Base-by-base conservation (phyloP, 208 protist species). In the Balamuthia mandrillaris region DNA sequence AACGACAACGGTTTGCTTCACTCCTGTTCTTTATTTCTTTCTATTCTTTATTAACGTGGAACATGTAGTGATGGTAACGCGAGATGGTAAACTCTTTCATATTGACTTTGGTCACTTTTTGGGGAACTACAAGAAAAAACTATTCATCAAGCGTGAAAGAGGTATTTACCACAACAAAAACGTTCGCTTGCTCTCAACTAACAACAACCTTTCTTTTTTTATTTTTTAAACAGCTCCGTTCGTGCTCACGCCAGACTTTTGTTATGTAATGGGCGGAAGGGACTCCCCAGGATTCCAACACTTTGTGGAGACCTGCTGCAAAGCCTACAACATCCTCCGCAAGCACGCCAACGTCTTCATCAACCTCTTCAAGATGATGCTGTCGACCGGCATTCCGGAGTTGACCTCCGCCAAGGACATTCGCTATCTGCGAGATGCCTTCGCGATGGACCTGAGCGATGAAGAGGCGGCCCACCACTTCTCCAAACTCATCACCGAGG, bases 21-120 rank as follows among this genome's bases (percentile, higher is more conserved):
- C 16, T 9, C 10, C n/a, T n/a, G n/a, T n/a, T n/a, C n/a, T n/a
- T n/a, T n/a, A n/a, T 42, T 21, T 18, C 18, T 21, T 21, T 21
- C 39, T 21, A 21, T n/a, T 81, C 60, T 81, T 81, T 75, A 18
- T 56, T 56, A 56, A 56, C 49, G n/a, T 27, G 18, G 18, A 27
- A n/a, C 18, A 56, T 56, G n/a, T 56, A 27, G 49, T n/a, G n/a
- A 56, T 56, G 18, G 18, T 56, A n/a, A 56, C n/a, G 18, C 49
- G 18, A 56, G 49, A 35, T 29, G 92, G 94, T 6, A 84, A 91
- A n/a, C 51, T 96, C 1, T 95, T 95, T 70, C 92, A 95, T 61
- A 96, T 96, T 72, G 94, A 96, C 63, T 96, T 96, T 88, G 94
- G 94, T 41, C 94, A 96, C 79, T 94, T 96, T 74, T 58, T 96